Base-by-base conservation (phyloP, 169 alveolate genomes). In the Plasmodium falciparum region DNA sequence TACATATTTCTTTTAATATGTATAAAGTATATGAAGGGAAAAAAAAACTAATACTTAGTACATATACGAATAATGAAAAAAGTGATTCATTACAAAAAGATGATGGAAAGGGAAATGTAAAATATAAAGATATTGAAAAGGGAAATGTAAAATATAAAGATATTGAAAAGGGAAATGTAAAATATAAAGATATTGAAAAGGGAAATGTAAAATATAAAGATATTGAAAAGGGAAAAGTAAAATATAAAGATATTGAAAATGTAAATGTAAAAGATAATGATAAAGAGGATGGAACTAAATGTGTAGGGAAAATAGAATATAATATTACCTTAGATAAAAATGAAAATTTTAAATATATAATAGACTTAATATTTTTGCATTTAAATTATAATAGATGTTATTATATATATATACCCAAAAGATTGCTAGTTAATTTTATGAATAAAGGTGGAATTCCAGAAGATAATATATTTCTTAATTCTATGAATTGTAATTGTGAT, bases 301-400 rank as follows among this genome's bases (percentile, higher is more conserved):
- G 17, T 58, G 33, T 20, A 11, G 80, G 33, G n/a, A 66, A 52
- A 43, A 73, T 70, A 12, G 20, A 67, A n/a, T 78, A 78, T 71
- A 78, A 49, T 15, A 78, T 78, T 78, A 78, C 89, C 1, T 45
- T 78, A 58, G 56, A 78, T 70, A 78, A 66, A 56, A 50, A 50
- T 78, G 89, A 78, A 33, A 17, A 9, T 49, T 78, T 65, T 65
- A 70, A 78, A 78, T 78, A 78, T 78, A 66, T 78, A 59, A 78
- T 78, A n/a, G 89, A 78, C 49, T 43, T 78, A 49, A 26, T 78
- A 50, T 78, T 78, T 78, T 56, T 78, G 61, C 89, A 78, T 45
- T 78, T 78, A 78, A 78, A 78, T 54, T 78, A 78, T 50, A 78
- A 78, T 65, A 78, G 89, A 43, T 66, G 65, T 17, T 78, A 78